Conservation (phyloP, 495 filamentous ascomycete genomes). For the Clohesyomyces aquaticus region DNA sequence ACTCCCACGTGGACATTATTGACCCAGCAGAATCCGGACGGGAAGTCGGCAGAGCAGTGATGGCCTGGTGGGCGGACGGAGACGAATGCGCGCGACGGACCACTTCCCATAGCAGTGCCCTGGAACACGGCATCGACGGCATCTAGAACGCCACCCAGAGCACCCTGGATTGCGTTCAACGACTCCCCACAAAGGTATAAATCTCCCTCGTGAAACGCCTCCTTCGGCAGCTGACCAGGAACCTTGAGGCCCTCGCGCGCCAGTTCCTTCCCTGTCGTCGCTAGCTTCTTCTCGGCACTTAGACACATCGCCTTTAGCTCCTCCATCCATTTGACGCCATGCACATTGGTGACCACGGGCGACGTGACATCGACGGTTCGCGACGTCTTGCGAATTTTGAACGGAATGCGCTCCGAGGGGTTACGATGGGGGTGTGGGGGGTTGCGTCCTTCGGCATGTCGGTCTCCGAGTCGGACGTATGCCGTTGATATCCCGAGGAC, state of each 20-base stretch:
- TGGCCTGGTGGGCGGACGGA: constrained; percentile 86
- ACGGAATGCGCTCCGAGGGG: constrained; percentile 65
- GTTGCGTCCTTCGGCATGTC: constrained; percentile 72
- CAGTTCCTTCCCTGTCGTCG: constrained; percentile 74
- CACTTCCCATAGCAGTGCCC: constrained; percentile 48
- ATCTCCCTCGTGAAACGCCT: constrained; percentile 76
- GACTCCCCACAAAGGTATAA: constrained; percentile 88
- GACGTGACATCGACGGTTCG: constrained; percentile 68
- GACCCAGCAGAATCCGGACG: constrained; percentile 97
- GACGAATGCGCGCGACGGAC: constrained; percentile 77
- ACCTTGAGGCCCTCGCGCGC: constrained; percentile 57
- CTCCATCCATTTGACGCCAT: constrained; percentile 87
- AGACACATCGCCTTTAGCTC: constrained; percentile 85
- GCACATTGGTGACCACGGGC: constrained; percentile 75
- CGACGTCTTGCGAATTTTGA: constrained; percentile 75
- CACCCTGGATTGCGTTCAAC: constrained; percentile 82
- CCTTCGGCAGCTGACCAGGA: constrained; percentile 49
- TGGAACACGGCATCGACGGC: constrained; percentile 84
- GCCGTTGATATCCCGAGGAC: constrained; percentile 81
- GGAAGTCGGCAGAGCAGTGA: constrained; percentile 84
- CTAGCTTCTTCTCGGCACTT: constrained; percentile 71
- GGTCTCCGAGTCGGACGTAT: constrained; percentile 81
- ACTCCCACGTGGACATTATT: constrained; percentile 99
- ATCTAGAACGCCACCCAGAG: constrained; percentile 85
- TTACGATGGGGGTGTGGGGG: constrained; percentile 63